Evolutionary conservation across 2,329 filamentous ascomycete genomes (phyloP).

Genomic region (Fusarium sp.): DNA sequence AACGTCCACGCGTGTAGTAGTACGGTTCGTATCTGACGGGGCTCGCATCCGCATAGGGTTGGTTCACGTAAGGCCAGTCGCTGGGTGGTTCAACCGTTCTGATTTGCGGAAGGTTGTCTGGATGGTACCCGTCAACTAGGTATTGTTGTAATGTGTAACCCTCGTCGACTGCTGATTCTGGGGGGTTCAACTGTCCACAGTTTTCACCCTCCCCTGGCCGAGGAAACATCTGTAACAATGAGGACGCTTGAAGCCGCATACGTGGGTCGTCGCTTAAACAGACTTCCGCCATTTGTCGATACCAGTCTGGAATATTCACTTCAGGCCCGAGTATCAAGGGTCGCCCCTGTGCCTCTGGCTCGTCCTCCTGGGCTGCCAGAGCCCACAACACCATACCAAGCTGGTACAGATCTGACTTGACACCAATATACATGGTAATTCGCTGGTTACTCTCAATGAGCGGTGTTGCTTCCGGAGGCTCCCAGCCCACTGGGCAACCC

Average conservation of each 20-base stretch:
- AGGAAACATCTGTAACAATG: conserved; percentile 80
- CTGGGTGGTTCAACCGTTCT: conserved; percentile 59
- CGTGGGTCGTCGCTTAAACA: conserved; percentile 84
- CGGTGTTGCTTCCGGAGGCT: conserved; percentile 89
- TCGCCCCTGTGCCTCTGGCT: conserved; percentile 84
- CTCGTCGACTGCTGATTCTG: conserved; percentile 59
- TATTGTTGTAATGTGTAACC: conserved; percentile 58
- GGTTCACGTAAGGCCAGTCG: conserved; percentile 61
- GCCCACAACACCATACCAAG: conserved; percentile 98
- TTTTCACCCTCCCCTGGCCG: conserved; percentile 25
- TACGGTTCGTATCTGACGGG: conserved; percentile 59
- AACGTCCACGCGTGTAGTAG: conserved; percentile 66
- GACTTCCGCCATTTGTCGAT: conserved; percentile 78
- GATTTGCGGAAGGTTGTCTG: conserved; percentile 55
- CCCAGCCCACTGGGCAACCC: conserved; percentile 98
- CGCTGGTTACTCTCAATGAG: conserved; percentile 91
- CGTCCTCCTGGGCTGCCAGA: conserved; percentile 87
- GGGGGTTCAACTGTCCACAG: conserved; percentile 42
- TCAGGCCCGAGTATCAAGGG: conserved; percentile 75
- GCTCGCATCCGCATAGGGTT: conserved; percentile 56
- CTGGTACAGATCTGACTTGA: conserved; percentile 97
- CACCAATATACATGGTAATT: conserved; percentile 97
- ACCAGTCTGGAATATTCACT: conserved; percentile 82
- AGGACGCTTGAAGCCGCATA: conserved; percentile 78
- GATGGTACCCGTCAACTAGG: conserved; percentile 54